Conservation (phyloP, 2,329 filamentous ascomycete genomes). For the Tolypocladium nubicola region DNA sequence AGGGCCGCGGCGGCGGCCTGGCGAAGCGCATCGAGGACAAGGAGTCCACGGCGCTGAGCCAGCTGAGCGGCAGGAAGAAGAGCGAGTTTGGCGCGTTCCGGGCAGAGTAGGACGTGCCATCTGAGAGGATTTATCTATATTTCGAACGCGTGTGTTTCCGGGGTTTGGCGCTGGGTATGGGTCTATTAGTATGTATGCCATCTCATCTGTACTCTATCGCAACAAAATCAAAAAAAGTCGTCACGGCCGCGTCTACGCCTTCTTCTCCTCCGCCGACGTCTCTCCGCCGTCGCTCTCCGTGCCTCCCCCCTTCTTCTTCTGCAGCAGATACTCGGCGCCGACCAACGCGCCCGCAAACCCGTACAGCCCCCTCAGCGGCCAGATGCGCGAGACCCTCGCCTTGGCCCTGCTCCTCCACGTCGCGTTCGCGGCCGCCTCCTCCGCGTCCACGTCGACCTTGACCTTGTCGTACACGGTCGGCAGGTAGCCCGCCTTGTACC, state of each 20-base stretch:
- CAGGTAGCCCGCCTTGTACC: conserved; percentile 48
- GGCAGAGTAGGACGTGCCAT: conserved; percentile 9
- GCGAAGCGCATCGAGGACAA: conserved; percentile 10
- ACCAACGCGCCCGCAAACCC: conserved; percentile 33
- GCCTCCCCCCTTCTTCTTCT: conserved; percentile 16
- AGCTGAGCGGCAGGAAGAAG: conserved; percentile 20
- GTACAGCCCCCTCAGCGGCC: conserved; percentile 34
- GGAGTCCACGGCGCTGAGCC: conserved; percentile 12
- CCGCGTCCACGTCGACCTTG: conserved; percentile 32
- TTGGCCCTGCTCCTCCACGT: conserved; percentile 21
- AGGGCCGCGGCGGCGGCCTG: neutral
- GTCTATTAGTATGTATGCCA: neutral
- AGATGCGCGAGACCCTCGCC: conserved; percentile 12
- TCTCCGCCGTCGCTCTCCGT: neutral
- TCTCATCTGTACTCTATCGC: neutral
- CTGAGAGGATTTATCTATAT: neutral
- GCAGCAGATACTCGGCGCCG: conserved; percentile 35
- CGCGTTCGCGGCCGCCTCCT: conserved; percentile 18
- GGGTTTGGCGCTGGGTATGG: neutral
- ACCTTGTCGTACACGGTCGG: conserved; percentile 61
- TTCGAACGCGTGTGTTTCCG: neutral
- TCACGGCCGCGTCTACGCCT: neutral
- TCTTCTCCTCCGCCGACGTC: neutral
- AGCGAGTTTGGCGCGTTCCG: conserved; percentile 18
- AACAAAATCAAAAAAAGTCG: neutral